A percentile compares a stretch with the other conserved stretches of the same genome.
Conservation (phyloP, 192 early-diverging fungal species). For the Umbelopsis vinacea region DNA sequence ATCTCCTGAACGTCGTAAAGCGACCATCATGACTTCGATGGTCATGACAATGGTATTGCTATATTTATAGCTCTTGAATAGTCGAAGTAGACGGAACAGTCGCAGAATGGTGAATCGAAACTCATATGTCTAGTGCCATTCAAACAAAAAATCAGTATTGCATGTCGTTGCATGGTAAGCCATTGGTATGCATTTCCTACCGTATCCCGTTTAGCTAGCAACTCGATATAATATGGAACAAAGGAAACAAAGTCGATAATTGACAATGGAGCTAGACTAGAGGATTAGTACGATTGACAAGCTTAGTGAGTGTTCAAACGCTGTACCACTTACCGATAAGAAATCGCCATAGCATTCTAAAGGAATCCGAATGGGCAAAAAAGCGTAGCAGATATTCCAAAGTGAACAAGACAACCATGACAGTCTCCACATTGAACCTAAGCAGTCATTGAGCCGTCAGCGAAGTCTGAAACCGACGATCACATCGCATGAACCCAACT, state of each 20-base stretch:
- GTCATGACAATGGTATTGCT: conserved; percentile 81
- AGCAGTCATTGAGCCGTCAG: background rate
- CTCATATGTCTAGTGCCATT: conserved; percentile 58
- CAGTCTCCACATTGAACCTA: conserved; percentile 71
- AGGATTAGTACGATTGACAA: background rate
- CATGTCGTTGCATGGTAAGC: background rate
- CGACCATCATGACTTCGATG: conserved; percentile 83
- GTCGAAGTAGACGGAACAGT: conserved; percentile 73
- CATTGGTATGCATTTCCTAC: conserved; percentile 32
- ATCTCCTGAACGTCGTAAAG: conserved; percentile 75
- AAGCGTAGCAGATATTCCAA: conserved; percentile 72
- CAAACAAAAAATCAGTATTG: background rate
- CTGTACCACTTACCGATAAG: conserved; percentile 47
- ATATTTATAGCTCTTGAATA: conserved; percentile 84
- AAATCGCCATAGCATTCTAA: conserved; percentile 61
- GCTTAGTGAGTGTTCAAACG: background rate
- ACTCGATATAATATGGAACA: conserved; percentile 80
- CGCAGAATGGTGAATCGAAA: conserved; percentile 85
- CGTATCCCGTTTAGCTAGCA: conserved; percentile 66
- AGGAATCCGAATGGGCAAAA: conserved; percentile 72
- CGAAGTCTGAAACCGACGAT: background rate
- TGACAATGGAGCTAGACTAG: conserved; percentile 56
- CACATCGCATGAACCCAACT: background rate
- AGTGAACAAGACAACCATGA: conserved; percentile 76
- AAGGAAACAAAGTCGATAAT: conserved; percentile 80